phyloP scores from a whole-genome alignment of 345 rosid species.

The Bruguiera parviflora region DNA sequence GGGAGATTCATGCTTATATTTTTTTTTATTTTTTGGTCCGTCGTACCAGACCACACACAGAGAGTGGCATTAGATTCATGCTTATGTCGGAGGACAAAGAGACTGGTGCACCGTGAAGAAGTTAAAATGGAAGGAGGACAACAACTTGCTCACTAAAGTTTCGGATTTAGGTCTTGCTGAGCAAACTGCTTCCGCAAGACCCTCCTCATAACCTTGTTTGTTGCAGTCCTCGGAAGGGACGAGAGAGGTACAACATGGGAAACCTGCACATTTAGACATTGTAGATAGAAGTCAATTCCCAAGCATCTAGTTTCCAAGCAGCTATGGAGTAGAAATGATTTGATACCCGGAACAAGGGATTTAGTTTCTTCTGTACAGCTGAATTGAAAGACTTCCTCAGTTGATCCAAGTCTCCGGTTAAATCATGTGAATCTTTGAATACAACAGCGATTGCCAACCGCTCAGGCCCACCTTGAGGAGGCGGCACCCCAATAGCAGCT shows the following conservation, averaged over 20 bases:
- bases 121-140: too few species aligned
- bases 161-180: slow-evolving; percentile 49
- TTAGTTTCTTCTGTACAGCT: slow-evolving; percentile 79
- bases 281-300: neutral
- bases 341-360: slow-evolving; percentile 82
- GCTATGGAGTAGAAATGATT: neutral
- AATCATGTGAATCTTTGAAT: slow-evolving; percentile 38
- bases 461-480: slow-evolving; percentile 88
- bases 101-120: too few species aligned
- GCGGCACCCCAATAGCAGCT: slow-evolving; percentile 94
- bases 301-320: neutral
- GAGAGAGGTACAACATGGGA: slow-evolving; percentile 49
- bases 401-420: slow-evolving; percentile 40
- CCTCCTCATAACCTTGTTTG: slow-evolving; percentile 96
- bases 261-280: slow-evolving; percentile 44
- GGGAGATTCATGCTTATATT: too few species aligned
- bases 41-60: too few species aligned
- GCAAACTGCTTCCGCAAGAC: slow-evolving; percentile 64
- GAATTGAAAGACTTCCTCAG: slow-evolving; percentile 67
- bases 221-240: slow-evolving; percentile 81
- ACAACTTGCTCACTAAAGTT: slow-evolving; percentile 25
- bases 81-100: too few species aligned
- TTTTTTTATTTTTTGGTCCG: too few species aligned
- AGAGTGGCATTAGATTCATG: too few species aligned
- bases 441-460: slow-evolving; percentile 73